Evolutionary conservation across 805 yeast genomes (phyloP).

Genomic region (Ascoidea asiatica): DNA sequence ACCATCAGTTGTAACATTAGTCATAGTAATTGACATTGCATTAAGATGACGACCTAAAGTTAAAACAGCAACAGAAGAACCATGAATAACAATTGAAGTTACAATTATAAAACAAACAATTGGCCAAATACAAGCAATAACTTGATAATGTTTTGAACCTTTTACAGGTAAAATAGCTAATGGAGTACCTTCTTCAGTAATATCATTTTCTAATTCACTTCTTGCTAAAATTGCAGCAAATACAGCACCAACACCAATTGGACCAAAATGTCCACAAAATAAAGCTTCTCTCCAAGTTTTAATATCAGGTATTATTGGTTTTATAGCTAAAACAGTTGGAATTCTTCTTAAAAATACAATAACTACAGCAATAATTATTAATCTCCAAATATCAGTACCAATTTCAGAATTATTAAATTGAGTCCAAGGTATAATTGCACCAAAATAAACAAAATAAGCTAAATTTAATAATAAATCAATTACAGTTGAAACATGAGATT

Average conservation of each 20-base stretch:
- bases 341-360: slow-evolving; percentile 65
- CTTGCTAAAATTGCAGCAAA: slow-evolving; percentile 75
- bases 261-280: slow-evolving; percentile 93
- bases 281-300: slow-evolving; percentile 89
- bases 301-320: slow-evolving; percentile 75
- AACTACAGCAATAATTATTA: slow-evolving; percentile 60
- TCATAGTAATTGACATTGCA: slow-evolving; percentile 87
- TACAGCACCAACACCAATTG: slow-evolving; percentile 90
- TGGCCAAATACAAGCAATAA: slow-evolving; percentile 68
- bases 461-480: slow-evolving; percentile 73
- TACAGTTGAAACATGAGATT: slow-evolving; percentile 79
- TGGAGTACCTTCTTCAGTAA: slow-evolving; percentile 43
- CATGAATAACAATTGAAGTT: slow-evolving; percentile 78
- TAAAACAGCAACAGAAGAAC: slow-evolving; percentile 73
- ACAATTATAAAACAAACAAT: slow-evolving; percentile 67
- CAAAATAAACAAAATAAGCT: slow-evolving; percentile 81
- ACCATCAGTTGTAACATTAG: slow-evolving; percentile 46
- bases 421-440: slow-evolving; percentile 84
- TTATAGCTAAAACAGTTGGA: slow-evolving; percentile 66
- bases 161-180: slow-evolving; percentile 30
- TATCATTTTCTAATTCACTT: slow-evolving; percentile 45
- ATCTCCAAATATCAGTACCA: slow-evolving; percentile 69
- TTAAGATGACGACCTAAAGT: slow-evolving; percentile 77
- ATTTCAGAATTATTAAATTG: slow-evolving; percentile 47
- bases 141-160: slow-evolving; percentile 38